A percentile compares a stretch with the other conserved stretches of the same genome.
These are phyloP conservation scores for Phytophthora uliginosa DNA, from an alignment of 352 stramenopile genomes.

Conservation along the genomic window DNA sequence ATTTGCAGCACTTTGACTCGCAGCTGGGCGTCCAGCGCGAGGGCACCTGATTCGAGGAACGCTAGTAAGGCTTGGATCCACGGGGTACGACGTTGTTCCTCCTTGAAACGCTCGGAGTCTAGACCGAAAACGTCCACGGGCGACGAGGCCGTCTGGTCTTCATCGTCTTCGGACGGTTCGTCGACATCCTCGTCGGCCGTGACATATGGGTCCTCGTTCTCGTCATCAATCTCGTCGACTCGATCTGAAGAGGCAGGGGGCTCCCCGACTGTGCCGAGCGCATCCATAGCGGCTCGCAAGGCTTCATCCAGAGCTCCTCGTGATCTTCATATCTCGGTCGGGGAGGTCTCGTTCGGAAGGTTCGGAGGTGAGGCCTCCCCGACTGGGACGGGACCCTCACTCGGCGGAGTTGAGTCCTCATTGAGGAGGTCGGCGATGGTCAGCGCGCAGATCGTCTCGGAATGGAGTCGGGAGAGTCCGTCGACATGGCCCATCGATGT, in stretches of 20 bases:
- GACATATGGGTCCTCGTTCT: too few species aligned
- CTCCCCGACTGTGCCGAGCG: too few species aligned
- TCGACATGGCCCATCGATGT: constrained; percentile 8
- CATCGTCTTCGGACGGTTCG: not conserved
- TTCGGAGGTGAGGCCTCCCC: too few species aligned
- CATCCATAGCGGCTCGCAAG: too few species aligned
- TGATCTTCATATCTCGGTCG: too few species aligned
- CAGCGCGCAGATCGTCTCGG: not conserved
- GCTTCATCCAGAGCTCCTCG: too few species aligned
- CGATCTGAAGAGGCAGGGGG: too few species aligned
- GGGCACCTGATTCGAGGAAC: constrained; percentile 1
- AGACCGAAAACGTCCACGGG: not conserved
- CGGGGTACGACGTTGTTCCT: not conserved
- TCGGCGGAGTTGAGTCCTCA: too few species aligned
- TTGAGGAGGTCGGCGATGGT: not conserved
- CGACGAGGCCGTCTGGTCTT: not conserved
- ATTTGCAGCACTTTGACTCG: not conserved
- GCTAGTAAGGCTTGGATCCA: constrained; percentile 8
- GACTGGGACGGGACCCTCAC: too few species aligned
- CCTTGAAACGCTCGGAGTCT: not conserved
- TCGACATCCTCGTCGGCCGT: too few species aligned
- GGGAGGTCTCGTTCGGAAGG: too few species aligned
- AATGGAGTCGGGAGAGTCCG: not conserved
- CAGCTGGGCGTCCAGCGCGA: not conserved
- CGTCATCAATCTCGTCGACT: too few species aligned